Base-by-base conservation (phyloP, 2,329 filamentous ascomycete species). In the Clarireedia homoeocarpa region DNA sequence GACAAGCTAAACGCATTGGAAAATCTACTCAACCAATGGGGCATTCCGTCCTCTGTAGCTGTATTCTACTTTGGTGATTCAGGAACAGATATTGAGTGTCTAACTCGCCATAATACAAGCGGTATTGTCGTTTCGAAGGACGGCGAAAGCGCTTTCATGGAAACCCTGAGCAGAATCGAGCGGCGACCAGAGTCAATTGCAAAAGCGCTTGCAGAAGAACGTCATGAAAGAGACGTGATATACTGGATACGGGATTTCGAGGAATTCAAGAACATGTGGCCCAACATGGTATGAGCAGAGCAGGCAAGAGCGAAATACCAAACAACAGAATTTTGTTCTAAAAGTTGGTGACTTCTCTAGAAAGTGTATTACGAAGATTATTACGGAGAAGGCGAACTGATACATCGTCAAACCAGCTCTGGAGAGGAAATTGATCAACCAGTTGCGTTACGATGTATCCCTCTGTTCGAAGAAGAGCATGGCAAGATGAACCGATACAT, bases 1-100 rank as follows among this genome's bases (percentile, higher is more conserved):
- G 62, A 57, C 14, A 69, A 69, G 58, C 24, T 62, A 20, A 30
- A 23, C 24, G 57, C 61, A 2, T 63, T 66, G 64, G 59, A 54
- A 9, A 39, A 52, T 10, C 26, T 65, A 24, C 10, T 64, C 17
- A 15, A 55, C 6, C 12, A 14, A 4, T 62, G 60, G 61, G 36
- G 26, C 1, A 12, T 14, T 12, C 48, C 42, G 23, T 24, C 23
- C 12, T 6, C 45, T 24, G 49, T 38, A 2, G 52, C 50, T 17
- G 30, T 62, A 3, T 50, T 68, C 3, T 70, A 69, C 57, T 58
- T 68, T 44, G 68, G 68, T 2, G 68, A 69, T 57, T 66, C 65
- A 3, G 56, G 55, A 7, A 68, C 65, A 27, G 68, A 69, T 50
- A 51, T 70, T 4, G 67, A 66, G 53, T 68, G 66, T 48, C 59